Percentiles rank a stretch among this genome's conserved stretches.
Conservation (phyloP, 2,329 filamentous ascomycete species). For the Periglandula ipomoeae region DNA sequence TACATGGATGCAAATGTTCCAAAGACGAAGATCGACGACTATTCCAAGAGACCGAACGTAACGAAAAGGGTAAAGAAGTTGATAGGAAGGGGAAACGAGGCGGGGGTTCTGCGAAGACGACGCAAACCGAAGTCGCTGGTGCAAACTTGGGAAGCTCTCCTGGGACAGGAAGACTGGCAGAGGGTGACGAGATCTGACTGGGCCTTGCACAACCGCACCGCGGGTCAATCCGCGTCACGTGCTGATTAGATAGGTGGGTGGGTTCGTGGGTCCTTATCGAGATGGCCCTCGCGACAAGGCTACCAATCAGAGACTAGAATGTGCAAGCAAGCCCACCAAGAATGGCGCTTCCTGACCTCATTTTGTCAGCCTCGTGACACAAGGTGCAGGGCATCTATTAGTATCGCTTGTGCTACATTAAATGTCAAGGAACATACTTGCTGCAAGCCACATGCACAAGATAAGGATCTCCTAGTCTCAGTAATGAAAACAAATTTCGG, state of each 20-base stretch:
- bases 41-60: not conserved
- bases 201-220: slow-evolving; percentile 17
- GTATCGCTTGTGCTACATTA: not conserved
- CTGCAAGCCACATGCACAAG: not conserved
- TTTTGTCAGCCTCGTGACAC: not conserved
- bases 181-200: slow-evolving; percentile 25
- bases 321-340: not conserved
- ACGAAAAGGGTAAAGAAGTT: not conserved
- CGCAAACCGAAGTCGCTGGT: slow-evolving; percentile 11
- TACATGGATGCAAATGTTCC: slow-evolving; percentile 24
- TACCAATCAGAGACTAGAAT: slow-evolving; percentile 1
- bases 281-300: not conserved
- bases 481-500: not conserved
- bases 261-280: not conserved
- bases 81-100: not conserved
- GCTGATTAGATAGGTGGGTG: slow-evolving; percentile 18
- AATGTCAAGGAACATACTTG: not conserved
- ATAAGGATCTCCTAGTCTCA: not conserved
- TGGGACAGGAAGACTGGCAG: slow-evolving; percentile 16
- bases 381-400: not conserved
- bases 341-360: not conserved
- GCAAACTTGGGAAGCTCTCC: slow-evolving; percentile 29
- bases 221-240: slow-evolving; percentile 25
- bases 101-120: slow-evolving; percentile 6
- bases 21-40: slow-evolving; percentile 1